Evolutionary conservation across 1,139 yeast genomes (phyloP), one percentile per base, ranked within the genome.

Genomic region (Blastobotrys persicus): DNA sequence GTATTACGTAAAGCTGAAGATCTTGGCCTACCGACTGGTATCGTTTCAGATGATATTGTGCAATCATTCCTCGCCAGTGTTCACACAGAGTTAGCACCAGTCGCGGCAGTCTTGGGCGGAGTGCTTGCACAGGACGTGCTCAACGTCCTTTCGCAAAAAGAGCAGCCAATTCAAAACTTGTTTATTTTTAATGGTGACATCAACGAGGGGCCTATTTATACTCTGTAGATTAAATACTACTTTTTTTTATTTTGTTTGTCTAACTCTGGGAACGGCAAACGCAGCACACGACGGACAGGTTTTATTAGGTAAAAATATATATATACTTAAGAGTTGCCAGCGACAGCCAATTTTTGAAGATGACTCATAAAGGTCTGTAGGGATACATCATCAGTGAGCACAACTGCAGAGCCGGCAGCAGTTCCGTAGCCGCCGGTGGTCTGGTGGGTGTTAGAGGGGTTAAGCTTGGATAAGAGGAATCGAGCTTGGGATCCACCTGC

Each of bases 401-500:
- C 96, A 60, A 88, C 88, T 14, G 95, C 89, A 16, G 79, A 70
- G 42, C 81, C 81, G 50, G 75, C 75, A 31, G 74, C 71, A 31
- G 56, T 49, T 9, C 78, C 75, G 49, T 76, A 71, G 44, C 71
- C 70, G 46, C 75, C 75, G 56, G 77, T 74, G 52, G 76, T 76
- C 63, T 79, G 83, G 69, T 85, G 87, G 40, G 92, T 85, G 56
- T 88, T 88, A 45, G 96, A 85, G 44, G 98, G 98, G 69, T 92
- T 92, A 69, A 92, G 81, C 72, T 88, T 91, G 45, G 97, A 88
- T 66, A 88, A 81, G 71, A 92, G 78, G 78, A 92, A 92, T 74
- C 98, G 84, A 1, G 98, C 98, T 74, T 92, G 98, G 26, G 97
- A 89, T 47, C 96, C 97, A 63, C 98, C 97, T 61, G 89, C 96